Evolutionary conservation across 2,329 filamentous ascomycete species (phyloP), one percentile per base, ranked within the genome.

Genomic region (Diplodia sapinea): DNA sequence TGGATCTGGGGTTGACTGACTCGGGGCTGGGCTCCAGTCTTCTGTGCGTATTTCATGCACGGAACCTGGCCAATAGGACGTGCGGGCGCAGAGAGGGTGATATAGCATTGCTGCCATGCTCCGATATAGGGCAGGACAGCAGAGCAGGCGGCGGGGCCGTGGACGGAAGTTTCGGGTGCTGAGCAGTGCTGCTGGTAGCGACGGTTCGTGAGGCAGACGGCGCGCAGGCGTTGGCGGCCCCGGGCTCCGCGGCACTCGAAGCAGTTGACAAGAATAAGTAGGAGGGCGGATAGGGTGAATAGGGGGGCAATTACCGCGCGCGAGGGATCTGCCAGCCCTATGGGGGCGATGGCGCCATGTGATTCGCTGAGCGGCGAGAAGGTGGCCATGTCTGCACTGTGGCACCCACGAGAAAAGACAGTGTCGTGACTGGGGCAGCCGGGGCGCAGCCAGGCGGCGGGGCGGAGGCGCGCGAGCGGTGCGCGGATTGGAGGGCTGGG

Each of bases 71-170:
- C 59, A 63, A 52, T 63, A 20, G 59, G 59, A 15, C 3, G 9
- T 6, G 17, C 8, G 26, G 29, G 26, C 23, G 40, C 49, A 36
- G 23, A 17, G 8, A 38, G 57, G 2, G 57, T 26, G 9, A 43
- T 47, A 63, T 63, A 63, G 59, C 59, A 63, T 63, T 29, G 59
- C 59, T 63, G 59, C 59, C 52, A 51, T 63, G 50, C 43, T 20
- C 29, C 15, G 47, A n/a, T 36, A 51, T 51, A 38, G 59, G 26
- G 40, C 23, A 8, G 15, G 43, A 38, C 29, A 36, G 13, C 23
- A 36, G 57, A 59, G 38, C 11, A 47, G 26, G 38, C 33, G 31
- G 54, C n/a, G n/a, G 56, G 26, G n/a, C 52, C 29, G 31, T 15
- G 7, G 29, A 13, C 17, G 13, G n/a, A 8, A 9, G 43, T 38